These are phyloP conservation scores for Macrolepiota dolichaula DNA, from an alignment of 768 basidiomycete genomes.

Conservation along the genomic window DNA sequence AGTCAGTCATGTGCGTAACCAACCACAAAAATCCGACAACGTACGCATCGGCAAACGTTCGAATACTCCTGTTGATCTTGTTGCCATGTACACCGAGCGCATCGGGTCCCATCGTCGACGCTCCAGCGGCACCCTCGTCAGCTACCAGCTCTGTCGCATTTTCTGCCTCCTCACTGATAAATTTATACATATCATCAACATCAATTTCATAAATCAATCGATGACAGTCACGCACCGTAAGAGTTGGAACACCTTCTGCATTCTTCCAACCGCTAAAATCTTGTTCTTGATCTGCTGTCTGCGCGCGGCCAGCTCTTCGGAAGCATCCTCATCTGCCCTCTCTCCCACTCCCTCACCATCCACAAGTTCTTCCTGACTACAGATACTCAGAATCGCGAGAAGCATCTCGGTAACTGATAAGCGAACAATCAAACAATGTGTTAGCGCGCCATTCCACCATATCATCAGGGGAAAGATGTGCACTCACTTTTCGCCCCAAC, in stretches of 20 bases:
- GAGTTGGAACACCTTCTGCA: conserved; percentile 88
- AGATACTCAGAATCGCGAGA: conserved; percentile 89
- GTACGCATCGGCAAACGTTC: conserved; percentile 74
- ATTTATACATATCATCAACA: background rate
- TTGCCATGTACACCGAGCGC: conserved; percentile 61
- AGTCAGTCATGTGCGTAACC: background rate
- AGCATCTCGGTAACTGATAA: conserved; percentile 92
- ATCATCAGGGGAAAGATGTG: background rate
- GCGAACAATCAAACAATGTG: background rate
- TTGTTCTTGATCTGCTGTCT: conserved; percentile 87
- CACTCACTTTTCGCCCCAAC: conserved; percentile 92
- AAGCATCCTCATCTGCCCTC: conserved; percentile 20
- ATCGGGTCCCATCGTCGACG: conserved; percentile 39
- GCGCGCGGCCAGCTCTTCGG: conserved; percentile 47
- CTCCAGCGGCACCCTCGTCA: conserved; percentile 22
- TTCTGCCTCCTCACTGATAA: conserved; percentile 70
- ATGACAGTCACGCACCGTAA: conserved; percentile 59
- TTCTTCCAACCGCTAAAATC: conserved; percentile 87
- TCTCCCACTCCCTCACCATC: conserved; percentile 44
- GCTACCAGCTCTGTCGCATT: conserved; percentile 64
- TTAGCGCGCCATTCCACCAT: too few species aligned
- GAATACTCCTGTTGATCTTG: conserved; percentile 59
- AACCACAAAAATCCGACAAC: conserved; percentile 23
- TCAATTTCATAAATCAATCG: conserved; percentile 2
- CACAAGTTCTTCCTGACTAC: conserved; percentile 88